phyloP scores from a whole-genome alignment of 148 eudicot species.

The Spergularia bocconei region DNA sequence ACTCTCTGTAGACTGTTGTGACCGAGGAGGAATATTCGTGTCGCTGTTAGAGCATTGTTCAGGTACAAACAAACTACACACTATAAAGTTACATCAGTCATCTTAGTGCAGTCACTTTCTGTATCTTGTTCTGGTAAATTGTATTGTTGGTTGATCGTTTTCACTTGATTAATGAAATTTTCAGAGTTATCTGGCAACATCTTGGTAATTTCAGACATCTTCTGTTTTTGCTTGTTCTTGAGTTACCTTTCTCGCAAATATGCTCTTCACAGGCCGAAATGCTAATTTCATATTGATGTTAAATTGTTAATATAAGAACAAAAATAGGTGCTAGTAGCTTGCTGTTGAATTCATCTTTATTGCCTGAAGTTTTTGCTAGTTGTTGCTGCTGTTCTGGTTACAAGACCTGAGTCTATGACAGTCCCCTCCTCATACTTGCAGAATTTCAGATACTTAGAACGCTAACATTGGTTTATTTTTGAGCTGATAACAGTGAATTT shows the following conservation, averaged over 20 bases:
- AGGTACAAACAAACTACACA: not conserved
- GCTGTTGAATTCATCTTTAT: not conserved
- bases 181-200: not conserved
- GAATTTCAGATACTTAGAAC: no score
- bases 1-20: not conserved
- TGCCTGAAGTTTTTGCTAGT: not conserved
- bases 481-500: not conserved
- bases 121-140: not conserved
- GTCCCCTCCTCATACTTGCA: not conserved
- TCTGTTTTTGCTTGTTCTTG: not conserved
- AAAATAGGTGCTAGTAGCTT: not conserved
- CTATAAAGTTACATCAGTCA: not conserved
- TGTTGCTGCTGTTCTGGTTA: not conserved
- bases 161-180: not conserved
- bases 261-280: not conserved
- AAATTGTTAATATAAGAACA: not conserved
- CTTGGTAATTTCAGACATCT: not conserved
- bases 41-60: conserved; percentile 1
- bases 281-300: not conserved
- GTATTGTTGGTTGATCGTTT: conserved; percentile 18
- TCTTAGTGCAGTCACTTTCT: conserved; percentile 8
- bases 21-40: not conserved
- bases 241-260: not conserved
- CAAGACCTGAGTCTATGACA: not conserved
- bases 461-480: no score